A percentile compares a stretch with the other conserved stretches of the same genome.
phyloP scores from a whole-genome alignment of 306 rosid genomes.

The Rosa persica region DNA sequence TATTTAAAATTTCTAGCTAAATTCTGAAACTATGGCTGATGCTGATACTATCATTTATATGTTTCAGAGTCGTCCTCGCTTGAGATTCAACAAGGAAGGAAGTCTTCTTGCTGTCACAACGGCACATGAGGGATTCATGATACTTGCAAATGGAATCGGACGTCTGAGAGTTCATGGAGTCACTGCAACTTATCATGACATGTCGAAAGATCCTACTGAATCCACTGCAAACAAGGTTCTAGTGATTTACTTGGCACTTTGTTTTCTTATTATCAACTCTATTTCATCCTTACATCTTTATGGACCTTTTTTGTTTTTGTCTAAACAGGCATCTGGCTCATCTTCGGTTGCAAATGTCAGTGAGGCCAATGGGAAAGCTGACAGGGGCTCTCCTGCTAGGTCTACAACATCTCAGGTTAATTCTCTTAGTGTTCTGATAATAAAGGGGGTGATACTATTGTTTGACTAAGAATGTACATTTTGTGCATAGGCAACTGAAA shows the following conservation, averaged over 20 bases:
- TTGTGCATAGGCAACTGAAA: too few species aligned
- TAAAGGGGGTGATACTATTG: too few species aligned
- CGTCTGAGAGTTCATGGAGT: slow-evolving; percentile 48
- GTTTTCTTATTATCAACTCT: slow-evolving; percentile 5
- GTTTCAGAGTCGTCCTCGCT: slow-evolving; percentile 73
- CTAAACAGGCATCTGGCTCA: slow-evolving; percentile 58
- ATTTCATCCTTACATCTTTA: slow-evolving; percentile 6
- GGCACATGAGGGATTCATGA: slow-evolving; percentile 66
- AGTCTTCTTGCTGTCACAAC: slow-evolving; percentile 85
- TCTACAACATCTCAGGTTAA: slow-evolving; percentile 53
- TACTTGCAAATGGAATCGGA: slow-evolving; percentile 74
- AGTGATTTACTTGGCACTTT: slow-evolving; percentile 17
- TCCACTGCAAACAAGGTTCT: slow-evolving; percentile 64
- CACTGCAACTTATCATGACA: not conserved
- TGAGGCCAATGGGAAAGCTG: slow-evolving; percentile 75
- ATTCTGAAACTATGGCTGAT: not conserved
- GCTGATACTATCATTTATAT: slow-evolving; percentile 25
- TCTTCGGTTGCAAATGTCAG: slow-evolving; percentile 48
- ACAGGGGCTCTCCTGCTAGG: slow-evolving; percentile 74
- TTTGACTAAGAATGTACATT: too few species aligned
- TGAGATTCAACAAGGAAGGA: slow-evolving; percentile 85
- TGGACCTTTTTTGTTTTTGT: slow-evolving; percentile 15
- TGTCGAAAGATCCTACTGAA: slow-evolving; percentile 21
- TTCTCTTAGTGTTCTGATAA: not conserved
- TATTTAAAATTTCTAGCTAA: slow-evolving; percentile 25